Percentiles rank a stretch among this genome's conserved stretches.
phyloP scores from a whole-genome alignment of 768 basidiomycete genomes.

The Auricularia heimuer region DNA sequence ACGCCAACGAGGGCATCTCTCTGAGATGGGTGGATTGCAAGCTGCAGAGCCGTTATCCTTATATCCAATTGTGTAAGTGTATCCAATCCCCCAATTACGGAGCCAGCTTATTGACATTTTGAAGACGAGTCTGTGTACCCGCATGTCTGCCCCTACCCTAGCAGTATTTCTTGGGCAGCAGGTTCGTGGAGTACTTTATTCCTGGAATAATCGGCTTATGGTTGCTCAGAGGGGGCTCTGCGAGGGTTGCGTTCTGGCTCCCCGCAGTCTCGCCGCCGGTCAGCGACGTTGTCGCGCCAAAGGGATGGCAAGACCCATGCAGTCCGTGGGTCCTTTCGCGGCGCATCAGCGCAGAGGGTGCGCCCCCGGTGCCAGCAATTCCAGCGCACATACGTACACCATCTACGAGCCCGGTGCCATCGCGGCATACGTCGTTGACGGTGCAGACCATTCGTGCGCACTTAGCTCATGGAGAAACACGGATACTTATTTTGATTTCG shows the following conservation, averaged over 20 bases:
- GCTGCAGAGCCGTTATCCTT: not conserved
- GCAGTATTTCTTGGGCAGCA: not conserved
- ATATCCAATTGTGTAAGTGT: not conserved
- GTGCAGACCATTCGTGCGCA: too few relatives aligned
- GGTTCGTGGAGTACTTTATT: not conserved
- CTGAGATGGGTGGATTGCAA: not conserved
- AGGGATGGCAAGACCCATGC: not conserved
- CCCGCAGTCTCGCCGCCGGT: not conserved
- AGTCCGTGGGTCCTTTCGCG: not conserved
- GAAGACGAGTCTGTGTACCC: conserved; percentile 34
- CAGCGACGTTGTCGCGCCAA: not conserved
- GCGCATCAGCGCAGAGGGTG: not conserved
- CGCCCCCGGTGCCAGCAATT: not conserved
- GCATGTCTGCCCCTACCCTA: conserved; percentile 33
- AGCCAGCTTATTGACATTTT: not conserved
- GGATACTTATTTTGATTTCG: too few relatives aligned
- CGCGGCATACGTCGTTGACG: not conserved
- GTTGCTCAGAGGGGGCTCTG: too few relatives aligned
- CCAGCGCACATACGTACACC: not conserved
- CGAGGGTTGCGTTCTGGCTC: not conserved
- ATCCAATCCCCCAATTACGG: not conserved
- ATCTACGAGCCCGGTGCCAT: not conserved
- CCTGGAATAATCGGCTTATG: not conserved
- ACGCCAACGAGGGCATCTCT: not conserved
- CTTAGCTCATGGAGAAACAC: too few relatives aligned